Evolutionary conservation across 495 filamentous ascomycete genomes (phyloP).

Genomic region (Immersiella caudata): DNA sequence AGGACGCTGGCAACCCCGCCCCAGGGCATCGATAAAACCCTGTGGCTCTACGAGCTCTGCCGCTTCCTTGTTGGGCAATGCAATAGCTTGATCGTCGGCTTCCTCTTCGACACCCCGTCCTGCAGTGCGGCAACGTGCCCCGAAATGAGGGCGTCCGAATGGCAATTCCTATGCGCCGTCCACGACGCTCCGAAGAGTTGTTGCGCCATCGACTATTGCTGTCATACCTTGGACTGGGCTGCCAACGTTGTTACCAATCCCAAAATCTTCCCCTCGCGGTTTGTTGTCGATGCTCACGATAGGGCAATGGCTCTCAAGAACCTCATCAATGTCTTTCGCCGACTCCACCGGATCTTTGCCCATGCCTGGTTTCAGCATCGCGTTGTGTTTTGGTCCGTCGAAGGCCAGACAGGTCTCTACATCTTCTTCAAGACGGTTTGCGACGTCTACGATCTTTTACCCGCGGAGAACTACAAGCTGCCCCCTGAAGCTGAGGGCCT

Average conservation of each 20-base stretch:
- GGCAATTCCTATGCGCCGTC: slow-evolving; percentile 98
- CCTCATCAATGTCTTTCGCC: slow-evolving; percentile 88
- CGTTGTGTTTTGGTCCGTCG: slow-evolving; percentile 94
- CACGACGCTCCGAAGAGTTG: slow-evolving; percentile 93
- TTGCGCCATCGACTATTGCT: slow-evolving; percentile 98
- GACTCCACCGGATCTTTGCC: slow-evolving; percentile 94
- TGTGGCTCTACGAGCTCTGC: slow-evolving; percentile 98
- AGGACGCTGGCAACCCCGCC: slow-evolving; percentile 75
- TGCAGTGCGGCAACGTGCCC: slow-evolving; percentile 87
- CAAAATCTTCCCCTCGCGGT: slow-evolving; percentile 88
- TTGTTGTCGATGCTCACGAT: slow-evolving; percentile 67
- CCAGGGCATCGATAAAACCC: slow-evolving; percentile 72
- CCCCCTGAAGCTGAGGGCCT: slow-evolving; percentile 89
- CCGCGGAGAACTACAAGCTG: slow-evolving; percentile 92
- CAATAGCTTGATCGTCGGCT: slow-evolving; percentile 86
- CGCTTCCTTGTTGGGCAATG: slow-evolving; percentile 92
- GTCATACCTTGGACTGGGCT: slow-evolving; percentile 96
- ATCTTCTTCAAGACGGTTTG: slow-evolving; percentile 96
- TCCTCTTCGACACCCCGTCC: slow-evolving; percentile 85
- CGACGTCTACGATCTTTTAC: slow-evolving; percentile 84
- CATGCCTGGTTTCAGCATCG: slow-evolving; percentile 99
- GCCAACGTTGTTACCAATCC: slow-evolving; percentile 85
- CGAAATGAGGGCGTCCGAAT: slow-evolving; percentile 97
- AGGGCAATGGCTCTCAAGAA: slow-evolving; percentile 73
- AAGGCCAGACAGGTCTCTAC: slow-evolving; percentile 83